Evolutionary conservation across 2,329 filamentous ascomycete genomes (phyloP).

Genomic region (Sporothrix phasma): DNA sequence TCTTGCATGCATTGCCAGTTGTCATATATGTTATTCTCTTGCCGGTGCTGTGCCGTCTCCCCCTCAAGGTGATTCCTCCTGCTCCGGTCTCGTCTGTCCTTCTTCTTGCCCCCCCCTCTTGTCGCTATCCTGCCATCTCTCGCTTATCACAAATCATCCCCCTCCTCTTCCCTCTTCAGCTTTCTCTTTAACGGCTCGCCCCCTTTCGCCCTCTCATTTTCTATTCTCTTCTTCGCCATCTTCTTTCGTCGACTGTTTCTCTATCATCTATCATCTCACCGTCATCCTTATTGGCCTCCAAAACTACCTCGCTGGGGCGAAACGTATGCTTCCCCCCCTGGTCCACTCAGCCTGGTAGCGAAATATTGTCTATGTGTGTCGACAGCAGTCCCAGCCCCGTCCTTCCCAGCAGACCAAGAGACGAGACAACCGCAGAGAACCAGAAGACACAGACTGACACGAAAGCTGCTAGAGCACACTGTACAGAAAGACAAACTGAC

Average conservation of each 20-base stretch:
- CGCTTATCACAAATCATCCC: not conserved
- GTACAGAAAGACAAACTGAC: not conserved
- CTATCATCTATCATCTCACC: not conserved
- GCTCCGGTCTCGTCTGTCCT: not conserved
- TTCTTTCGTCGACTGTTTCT: not conserved
- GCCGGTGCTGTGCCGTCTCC: too few relatives aligned
- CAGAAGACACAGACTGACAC: not conserved
- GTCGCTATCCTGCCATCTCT: not conserved
- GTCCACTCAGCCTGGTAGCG: not conserved
- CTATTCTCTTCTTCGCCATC: not conserved
- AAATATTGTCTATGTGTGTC: not conserved
- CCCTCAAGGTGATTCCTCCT: too few relatives aligned
- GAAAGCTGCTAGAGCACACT: not conserved
- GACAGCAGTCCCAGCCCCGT: not conserved
- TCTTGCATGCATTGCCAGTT: not conserved
- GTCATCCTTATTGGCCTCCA: not conserved
- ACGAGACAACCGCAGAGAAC: not conserved
- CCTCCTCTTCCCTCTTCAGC: not conserved
- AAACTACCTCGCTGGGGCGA: too few relatives aligned
- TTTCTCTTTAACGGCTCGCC: not conserved
- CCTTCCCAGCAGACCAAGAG: constrained; percentile 1
- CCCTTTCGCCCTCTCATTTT: not conserved
- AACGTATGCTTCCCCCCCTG: not conserved
- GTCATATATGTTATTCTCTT: too few relatives aligned
- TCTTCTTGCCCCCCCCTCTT: not conserved